phyloP scores from a whole-genome alignment of 2,329 filamentous ascomycete genomes.

The Penicillium sp. region DNA sequence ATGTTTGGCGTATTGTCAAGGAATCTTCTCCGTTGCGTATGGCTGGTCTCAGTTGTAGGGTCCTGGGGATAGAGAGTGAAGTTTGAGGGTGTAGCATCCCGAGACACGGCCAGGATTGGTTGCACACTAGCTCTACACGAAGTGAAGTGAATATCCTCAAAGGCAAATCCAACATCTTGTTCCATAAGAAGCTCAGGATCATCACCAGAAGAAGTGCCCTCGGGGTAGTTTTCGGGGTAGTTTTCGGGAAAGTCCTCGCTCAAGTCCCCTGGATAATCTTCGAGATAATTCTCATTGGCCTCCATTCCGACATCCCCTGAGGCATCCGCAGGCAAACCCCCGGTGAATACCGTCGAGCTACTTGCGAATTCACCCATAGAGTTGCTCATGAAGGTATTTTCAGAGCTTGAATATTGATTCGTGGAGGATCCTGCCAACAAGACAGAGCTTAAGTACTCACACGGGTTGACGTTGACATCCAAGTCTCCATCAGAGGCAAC shows the following conservation, averaged over 20 bases:
- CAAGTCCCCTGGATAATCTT: no score
- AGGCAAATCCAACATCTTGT: no score
- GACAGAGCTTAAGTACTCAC: not conserved
- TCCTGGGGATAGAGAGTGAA: accelerated
- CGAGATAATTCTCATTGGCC: no score
- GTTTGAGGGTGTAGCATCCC: not conserved
- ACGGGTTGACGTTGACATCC: not conserved
- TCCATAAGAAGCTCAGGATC: no score
- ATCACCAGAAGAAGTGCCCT: no score
- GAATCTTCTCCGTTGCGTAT: not conserved
- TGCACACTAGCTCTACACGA: not conserved
- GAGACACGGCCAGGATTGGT: not conserved
- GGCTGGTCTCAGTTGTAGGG: not conserved
- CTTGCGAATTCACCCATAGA: not conserved
- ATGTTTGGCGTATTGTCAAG: not conserved
- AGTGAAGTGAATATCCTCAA: no score
- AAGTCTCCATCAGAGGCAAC: not conserved
- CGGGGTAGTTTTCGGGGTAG: no score
- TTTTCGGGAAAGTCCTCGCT: no score
- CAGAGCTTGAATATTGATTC: not conserved
- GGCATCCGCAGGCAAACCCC: no score
- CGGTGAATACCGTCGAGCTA: no score
- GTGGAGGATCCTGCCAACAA: not conserved
- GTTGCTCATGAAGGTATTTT: not conserved
- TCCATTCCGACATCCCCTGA: no score